Conservation (phyloP, 2,329 filamentous ascomycete genomes). For the Colletotrichum tabaci region DNA sequence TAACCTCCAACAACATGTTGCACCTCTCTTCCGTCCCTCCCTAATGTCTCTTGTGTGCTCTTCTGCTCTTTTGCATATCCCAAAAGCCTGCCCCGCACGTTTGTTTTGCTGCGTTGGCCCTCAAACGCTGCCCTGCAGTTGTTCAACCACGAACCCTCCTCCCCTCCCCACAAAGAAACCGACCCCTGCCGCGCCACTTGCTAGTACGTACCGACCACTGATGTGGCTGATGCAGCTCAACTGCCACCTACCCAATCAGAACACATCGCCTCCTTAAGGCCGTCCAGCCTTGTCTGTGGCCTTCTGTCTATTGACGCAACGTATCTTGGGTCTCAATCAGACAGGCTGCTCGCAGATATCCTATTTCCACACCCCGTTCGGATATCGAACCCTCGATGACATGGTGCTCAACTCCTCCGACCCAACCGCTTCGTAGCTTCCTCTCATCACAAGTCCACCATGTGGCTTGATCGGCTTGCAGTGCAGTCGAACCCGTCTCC, state of each 20-base stretch:
- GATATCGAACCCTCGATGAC: constrained; percentile 8
- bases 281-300: constrained; percentile 30
- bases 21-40: constrained; percentile 11
- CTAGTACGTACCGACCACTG: background rate
- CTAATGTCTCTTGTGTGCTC: constrained; percentile 17
- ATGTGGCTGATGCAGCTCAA: constrained; percentile 20
- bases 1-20: constrained; percentile 27
- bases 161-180: constrained; percentile 5
- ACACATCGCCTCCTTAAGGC: constrained; percentile 22
- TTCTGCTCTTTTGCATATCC: constrained; percentile 1
- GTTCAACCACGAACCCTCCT: background rate
- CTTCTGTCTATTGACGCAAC: constrained; percentile 23
- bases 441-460: constrained; percentile 54
- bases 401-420: constrained; percentile 19
- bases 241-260: constrained; percentile 25
- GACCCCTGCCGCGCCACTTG: constrained; percentile 33
- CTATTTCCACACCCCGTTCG: background rate
- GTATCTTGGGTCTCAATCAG: constrained; percentile 13
- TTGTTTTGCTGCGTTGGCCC: constrained; percentile 27
- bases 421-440: constrained; percentile 39
- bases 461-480: constrained; percentile 94
- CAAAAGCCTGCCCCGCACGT: constrained; percentile 36
- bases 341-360: constrained; percentile 3
- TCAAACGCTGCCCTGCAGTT: constrained; percentile 35
- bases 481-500: constrained; percentile 75